phyloP scores from a whole-genome alignment of 2,329 filamentous ascomycete genomes.

The Bimuria novae-zelandiae region DNA sequence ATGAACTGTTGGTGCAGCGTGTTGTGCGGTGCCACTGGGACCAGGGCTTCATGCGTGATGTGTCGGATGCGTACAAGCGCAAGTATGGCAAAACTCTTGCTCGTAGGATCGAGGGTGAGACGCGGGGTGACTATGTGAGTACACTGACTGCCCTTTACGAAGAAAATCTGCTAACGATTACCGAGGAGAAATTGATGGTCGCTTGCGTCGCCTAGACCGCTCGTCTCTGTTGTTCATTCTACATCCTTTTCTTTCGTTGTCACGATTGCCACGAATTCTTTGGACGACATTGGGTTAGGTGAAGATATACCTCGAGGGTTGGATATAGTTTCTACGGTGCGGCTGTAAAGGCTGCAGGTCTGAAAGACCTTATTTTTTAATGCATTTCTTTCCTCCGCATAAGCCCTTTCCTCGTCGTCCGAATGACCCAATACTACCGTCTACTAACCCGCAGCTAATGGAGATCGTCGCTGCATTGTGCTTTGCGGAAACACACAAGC shows the following conservation, averaged over 20 bases:
- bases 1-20: constrained; percentile 76
- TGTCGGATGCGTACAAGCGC: constrained; percentile 77
- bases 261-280: not conserved
- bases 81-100: constrained; percentile 70
- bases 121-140: constrained; percentile 74
- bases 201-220: constrained; percentile 57
- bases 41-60: constrained; percentile 70
- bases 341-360: not conserved
- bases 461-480: too few species aligned
- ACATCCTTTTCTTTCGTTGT: not conserved
- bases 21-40: constrained; percentile 87
- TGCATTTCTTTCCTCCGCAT: not conserved
- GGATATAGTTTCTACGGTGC: not conserved
- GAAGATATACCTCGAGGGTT: not conserved
- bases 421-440: not conserved
- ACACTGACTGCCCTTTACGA: not conserved
- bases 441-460: not conserved
- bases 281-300: not conserved
- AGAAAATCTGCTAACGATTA: not conserved
- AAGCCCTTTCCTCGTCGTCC: not conserved
- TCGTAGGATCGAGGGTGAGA: constrained; percentile 77
- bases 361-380: not conserved
- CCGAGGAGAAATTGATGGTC: constrained; percentile 66
- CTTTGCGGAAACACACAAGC: too few species aligned
- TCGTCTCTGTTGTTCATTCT: not conserved